Evolutionary conservation across 805 yeast species (phyloP), one percentile per base, ranked within the genome.

Genomic region (Candida boidinii): DNA sequence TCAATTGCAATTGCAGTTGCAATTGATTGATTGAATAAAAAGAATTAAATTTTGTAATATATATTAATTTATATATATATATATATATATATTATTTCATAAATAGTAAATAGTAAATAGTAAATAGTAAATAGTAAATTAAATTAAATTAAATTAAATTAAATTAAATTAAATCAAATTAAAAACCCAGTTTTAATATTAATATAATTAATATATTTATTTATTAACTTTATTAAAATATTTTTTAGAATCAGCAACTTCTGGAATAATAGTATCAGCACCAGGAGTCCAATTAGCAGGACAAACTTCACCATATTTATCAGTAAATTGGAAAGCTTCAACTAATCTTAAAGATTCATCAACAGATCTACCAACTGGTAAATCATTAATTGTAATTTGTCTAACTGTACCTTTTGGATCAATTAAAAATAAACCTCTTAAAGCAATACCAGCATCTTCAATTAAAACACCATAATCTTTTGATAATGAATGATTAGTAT

Each of bases 261-360:
- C 81, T 58, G 88, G 86, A 64, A 79, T 80, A 69, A 87, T 86
- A 64, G 95, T 83, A 59, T 84, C 95, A 42, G 84, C 62, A 70
- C 98, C 98, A 64, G 84, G 80, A 38, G 79, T 76, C 98, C 98
- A 90, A 94, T 90, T 92, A 62, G 97, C 96, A 56, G 98, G 98
- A 73, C 96, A 88, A 49, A 90, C 98, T 72, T 94, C 96, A 70
- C 98, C 98, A 79, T 92, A 73, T 73, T 85, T 83, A 66, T 88
- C 97, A 54, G 95, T 84, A 88, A 94, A 92, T 73, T 90, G 95
- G 95, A 92, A 92, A 51, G 96, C 99, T 63, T 92, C 97, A 44
- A 92, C 76, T 60, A 92, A 77, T 80, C 99, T 88, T 60, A 86
- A 73, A 48, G 96, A 82, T 77, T 92, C 99, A 48, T 88, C 96